Conservation (phyloP, 441 rosid genomes). For the Arabidopsis lyrata region DNA sequence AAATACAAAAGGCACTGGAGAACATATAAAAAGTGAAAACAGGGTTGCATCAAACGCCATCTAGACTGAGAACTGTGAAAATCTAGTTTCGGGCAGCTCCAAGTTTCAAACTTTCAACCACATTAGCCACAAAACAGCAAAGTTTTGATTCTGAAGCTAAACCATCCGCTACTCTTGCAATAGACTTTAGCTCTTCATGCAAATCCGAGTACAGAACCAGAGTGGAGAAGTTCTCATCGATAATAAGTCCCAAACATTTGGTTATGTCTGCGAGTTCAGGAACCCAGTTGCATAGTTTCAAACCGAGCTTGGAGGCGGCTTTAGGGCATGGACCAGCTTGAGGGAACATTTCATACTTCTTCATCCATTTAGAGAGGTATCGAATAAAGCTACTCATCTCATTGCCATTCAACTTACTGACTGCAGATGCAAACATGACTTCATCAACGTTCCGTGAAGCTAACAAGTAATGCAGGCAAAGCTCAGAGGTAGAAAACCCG, state of each 20-base stretch:
- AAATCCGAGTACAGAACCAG: slow-evolving; percentile 70
- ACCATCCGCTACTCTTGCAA: slow-evolving; percentile 53
- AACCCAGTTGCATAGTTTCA: slow-evolving; percentile 79
- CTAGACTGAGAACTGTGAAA: not conserved
- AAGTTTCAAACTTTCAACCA: slow-evolving; percentile 57
- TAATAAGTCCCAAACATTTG: slow-evolving; percentile 62
- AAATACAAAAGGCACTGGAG: slow-evolving; percentile 24
- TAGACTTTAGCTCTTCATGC: slow-evolving; percentile 70
- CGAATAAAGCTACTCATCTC: slow-evolving; percentile 69
- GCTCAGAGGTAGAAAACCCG: slow-evolving; percentile 73
- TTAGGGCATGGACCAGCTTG: slow-evolving; percentile 77
- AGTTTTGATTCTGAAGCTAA: slow-evolving; percentile 70
- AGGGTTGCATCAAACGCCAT: slow-evolving; percentile 16
- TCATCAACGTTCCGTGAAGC: slow-evolving; percentile 68
- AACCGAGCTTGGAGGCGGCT: slow-evolving; percentile 59
- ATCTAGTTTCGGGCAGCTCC: slow-evolving; percentile 49
- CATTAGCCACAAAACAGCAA: slow-evolving; percentile 55
- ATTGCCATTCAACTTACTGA: slow-evolving; percentile 68
- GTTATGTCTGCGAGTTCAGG: slow-evolving; percentile 74
- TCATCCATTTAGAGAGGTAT: slow-evolving; percentile 87
- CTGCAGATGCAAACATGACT: slow-evolving; percentile 64
- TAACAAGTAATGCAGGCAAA: slow-evolving; percentile 79
- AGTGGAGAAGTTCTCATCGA: slow-evolving; percentile 79
- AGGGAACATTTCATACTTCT: slow-evolving; percentile 82
- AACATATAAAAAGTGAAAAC: slow-evolving; percentile 9